These are phyloP conservation scores for Penstemon newberryi DNA, from an alignment of 257 asterid species.

Conservation along the genomic window DNA sequence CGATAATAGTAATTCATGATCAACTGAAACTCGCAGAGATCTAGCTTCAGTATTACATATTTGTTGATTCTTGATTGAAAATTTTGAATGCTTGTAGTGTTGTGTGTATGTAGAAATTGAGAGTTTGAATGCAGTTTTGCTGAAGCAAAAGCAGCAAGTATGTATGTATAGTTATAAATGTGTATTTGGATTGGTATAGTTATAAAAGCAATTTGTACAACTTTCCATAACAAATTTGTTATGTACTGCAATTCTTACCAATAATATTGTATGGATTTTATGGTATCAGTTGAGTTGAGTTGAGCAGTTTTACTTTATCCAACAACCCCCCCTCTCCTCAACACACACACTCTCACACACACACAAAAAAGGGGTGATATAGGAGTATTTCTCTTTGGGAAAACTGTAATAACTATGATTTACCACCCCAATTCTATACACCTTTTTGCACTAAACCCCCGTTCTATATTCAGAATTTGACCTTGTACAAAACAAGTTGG, in stretches of 20 bases:
- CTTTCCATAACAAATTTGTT: constrained; percentile 31
- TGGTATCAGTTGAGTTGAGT: no score
- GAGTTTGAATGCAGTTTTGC: constrained; percentile 38
- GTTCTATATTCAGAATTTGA: no score
- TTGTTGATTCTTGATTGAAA: constrained; percentile 44
- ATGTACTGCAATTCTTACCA: constrained; percentile 25
- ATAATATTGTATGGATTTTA: no score
- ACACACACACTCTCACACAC: no score
- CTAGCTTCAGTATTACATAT: constrained; percentile 16
- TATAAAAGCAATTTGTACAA: constrained; percentile 38
- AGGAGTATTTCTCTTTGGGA: no score
- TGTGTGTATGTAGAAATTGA: constrained; percentile 38
- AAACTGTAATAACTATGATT: no score
- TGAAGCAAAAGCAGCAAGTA: constrained; percentile 33
- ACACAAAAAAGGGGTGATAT: no score
- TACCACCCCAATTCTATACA: no score
- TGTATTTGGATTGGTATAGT: constrained; percentile 41
- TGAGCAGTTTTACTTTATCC: no score
- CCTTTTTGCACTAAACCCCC: no score
- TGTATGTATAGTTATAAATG: constrained; percentile 41
- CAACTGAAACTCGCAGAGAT: constrained; percentile 16
- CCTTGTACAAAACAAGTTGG: no score
- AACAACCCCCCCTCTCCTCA: no score
- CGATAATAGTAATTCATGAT: constrained; percentile 51
- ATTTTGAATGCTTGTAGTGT: constrained; percentile 38